phyloP scores from a whole-genome alignment of 352 stramenopile genomes.

The Globisporangium radiosum region DNA sequence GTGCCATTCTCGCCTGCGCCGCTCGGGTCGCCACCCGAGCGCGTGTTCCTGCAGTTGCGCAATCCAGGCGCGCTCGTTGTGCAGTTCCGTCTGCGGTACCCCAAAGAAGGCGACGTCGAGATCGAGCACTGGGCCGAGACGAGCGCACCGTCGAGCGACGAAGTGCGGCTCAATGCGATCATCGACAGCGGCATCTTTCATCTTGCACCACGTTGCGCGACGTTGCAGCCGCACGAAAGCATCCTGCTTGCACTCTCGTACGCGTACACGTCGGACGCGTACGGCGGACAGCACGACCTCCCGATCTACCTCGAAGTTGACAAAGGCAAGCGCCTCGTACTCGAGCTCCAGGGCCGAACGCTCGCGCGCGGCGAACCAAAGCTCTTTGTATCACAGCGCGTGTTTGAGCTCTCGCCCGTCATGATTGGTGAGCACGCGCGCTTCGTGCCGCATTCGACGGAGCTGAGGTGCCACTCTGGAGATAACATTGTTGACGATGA shows the following conservation, averaged over 20 bases:
- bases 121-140: conserved; percentile 92
- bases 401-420: conserved; percentile 61
- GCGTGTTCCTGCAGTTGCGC: conserved; percentile 70
- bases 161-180: conserved; percentile 69
- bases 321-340: conserved; percentile 86
- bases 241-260: conserved; percentile 65
- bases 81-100: conserved; percentile 79
- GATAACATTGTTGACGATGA: conserved; percentile 8
- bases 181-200: conserved; percentile 75
- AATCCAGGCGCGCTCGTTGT: conserved; percentile 86
- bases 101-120: conserved; percentile 90
- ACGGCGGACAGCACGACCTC: conserved; percentile 81
- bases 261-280: conserved; percentile 58
- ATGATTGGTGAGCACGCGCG: conserved; percentile 62
- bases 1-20: conserved; percentile 78
- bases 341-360: conserved; percentile 82
- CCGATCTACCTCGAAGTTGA: conserved; percentile 82
- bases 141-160: conserved; percentile 72
- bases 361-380: conserved; percentile 56
- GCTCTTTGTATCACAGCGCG: conserved; percentile 50
- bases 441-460: conserved; percentile 1
- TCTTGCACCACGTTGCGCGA: conserved; percentile 48
- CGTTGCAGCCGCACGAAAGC: conserved; percentile 49
- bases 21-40: conserved; percentile 40
- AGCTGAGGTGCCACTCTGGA: not conserved